Evolutionary conservation across 768 basidiomycete species (phyloP).

Genomic region (Serendipita sp.): DNA sequence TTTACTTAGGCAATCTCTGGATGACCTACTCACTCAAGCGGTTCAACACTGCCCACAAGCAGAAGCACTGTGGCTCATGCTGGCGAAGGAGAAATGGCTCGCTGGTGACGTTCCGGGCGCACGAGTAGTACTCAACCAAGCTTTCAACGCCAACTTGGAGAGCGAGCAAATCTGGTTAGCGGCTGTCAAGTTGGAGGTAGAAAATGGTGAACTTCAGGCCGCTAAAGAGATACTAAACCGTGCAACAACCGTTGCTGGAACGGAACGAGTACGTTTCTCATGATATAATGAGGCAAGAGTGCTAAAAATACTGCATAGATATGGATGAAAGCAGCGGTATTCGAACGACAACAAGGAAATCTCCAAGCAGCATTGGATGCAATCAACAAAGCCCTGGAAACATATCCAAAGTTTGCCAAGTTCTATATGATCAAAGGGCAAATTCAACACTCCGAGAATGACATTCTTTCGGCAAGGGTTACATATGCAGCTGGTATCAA

Average conservation of each 20-base stretch:
- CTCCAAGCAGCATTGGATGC: slow-evolving; percentile 58
- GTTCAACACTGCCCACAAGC: slow-evolving; percentile 88
- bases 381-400: slow-evolving; percentile 53
- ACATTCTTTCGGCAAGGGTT: slow-evolving; percentile 50
- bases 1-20: slow-evolving; percentile 47
- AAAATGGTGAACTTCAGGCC: slow-evolving; percentile 79
- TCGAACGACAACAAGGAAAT: slow-evolving; percentile 79
- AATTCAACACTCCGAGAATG: slow-evolving; percentile 51
- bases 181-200: slow-evolving; percentile 90
- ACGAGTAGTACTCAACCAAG: slow-evolving; percentile 69
- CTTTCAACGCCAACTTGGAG: slow-evolving; percentile 90
- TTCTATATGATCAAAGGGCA: slow-evolving; percentile 97
- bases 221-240: slow-evolving; percentile 76
- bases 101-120: slow-evolving; percentile 80
- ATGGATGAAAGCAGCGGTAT: slow-evolving; percentile 98
- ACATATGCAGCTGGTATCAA: slow-evolving; percentile 76
- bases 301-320: slow-evolving; percentile 36
- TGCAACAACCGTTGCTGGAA: slow-evolving; percentile 81
- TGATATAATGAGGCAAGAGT: neutral
- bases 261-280: slow-evolving; percentile 51
- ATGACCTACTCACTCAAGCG: slow-evolving; percentile 65
- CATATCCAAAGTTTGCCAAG: slow-evolving; percentile 82
- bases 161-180: slow-evolving; percentile 97
- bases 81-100: slow-evolving; percentile 94
- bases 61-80: slow-evolving; percentile 95